Conservation (phyloP, 2,329 filamentous ascomycete genomes). For the Alternaria infectoria region DNA sequence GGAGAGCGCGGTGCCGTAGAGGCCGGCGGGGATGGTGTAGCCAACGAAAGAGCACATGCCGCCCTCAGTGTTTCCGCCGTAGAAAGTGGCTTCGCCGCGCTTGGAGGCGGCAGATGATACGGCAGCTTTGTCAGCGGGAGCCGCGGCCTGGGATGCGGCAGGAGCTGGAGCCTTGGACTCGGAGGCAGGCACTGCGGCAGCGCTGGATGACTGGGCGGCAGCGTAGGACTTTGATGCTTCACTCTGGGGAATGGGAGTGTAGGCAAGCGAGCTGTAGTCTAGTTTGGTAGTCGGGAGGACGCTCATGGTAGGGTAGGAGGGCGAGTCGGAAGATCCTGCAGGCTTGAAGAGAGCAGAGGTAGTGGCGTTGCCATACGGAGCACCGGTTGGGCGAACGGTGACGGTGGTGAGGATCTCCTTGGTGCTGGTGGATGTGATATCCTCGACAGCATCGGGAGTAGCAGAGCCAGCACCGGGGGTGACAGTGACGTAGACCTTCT, state of each 20-base stretch:
- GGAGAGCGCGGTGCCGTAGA: constrained; percentile 69
- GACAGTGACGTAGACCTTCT: constrained; percentile 35
- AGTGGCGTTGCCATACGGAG: constrained; percentile 13
- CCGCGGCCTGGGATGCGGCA: not conserved
- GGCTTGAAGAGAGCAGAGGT: constrained; percentile 11
- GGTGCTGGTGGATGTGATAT: constrained; percentile 21
- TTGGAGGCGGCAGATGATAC: constrained; percentile 17
- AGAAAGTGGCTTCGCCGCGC: constrained; percentile 45
- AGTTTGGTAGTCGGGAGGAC: not conserved
- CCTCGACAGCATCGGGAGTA: constrained; percentile 11
- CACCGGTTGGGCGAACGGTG: constrained; percentile 17
- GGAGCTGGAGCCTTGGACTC: not conserved
- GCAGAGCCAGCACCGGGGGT: constrained; percentile 5
- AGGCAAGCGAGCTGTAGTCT: not conserved
- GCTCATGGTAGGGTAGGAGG: constrained; percentile 13
- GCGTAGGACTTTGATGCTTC: not conserved
- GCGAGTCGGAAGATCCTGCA: not conserved
- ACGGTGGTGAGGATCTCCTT: constrained; percentile 21
- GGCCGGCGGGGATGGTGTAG: constrained; percentile 64
- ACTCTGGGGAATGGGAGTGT: constrained; percentile 3
- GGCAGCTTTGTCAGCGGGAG: not conserved
- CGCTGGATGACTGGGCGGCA: not conserved
- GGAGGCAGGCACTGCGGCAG: constrained; percentile 1
- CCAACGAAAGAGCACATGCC: constrained; percentile 69
- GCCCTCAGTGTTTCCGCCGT: constrained; percentile 55